Evolutionary conservation across 2,329 filamentous ascomycete genomes (phyloP).

Genomic region (Sordariomycetes sp.): DNA sequence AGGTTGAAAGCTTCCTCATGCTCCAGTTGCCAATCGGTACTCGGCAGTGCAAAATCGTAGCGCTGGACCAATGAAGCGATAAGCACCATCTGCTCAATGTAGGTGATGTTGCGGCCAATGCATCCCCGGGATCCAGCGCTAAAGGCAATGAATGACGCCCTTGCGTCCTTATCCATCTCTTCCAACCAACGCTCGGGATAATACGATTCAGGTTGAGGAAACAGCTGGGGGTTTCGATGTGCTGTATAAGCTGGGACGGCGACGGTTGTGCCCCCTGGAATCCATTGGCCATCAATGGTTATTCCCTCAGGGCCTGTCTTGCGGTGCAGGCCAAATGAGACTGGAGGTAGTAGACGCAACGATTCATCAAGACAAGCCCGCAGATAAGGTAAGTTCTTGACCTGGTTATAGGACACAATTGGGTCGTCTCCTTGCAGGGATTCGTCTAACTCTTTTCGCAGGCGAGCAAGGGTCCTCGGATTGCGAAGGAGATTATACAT

Average conservation of each 20-base stretch:
- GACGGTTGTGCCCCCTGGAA: slow-evolving; percentile 22
- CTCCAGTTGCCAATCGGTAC: background rate
- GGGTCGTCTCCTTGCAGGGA: slow-evolving; percentile 12
- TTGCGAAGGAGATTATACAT: slow-evolving; percentile 20
- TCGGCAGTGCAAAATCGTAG: slow-evolving; percentile 7
- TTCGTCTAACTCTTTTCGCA: slow-evolving; percentile 15
- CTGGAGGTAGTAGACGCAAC: slow-evolving; percentile 18
- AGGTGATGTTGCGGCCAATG: slow-evolving; percentile 15
- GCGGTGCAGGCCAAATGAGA: slow-evolving; percentile 13
- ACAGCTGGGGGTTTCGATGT: slow-evolving; percentile 23
- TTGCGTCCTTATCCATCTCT: slow-evolving; percentile 15
- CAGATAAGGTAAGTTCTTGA: slow-evolving; percentile 22
- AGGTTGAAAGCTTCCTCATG: background rate
- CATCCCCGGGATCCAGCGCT: slow-evolving; percentile 26
- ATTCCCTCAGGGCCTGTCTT: slow-evolving; percentile 15
- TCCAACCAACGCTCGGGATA: slow-evolving; percentile 26
- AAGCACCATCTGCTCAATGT: slow-evolving; percentile 6
- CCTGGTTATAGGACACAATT: slow-evolving; percentile 14
- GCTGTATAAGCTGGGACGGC: slow-evolving; percentile 22
- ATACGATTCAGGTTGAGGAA: slow-evolving; percentile 22
- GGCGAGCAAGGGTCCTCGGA: slow-evolving; percentile 14
- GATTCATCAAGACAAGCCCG: slow-evolving; percentile 22
- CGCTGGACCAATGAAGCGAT: slow-evolving; percentile 8
- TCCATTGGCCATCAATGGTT: slow-evolving; percentile 16
- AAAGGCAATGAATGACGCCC: slow-evolving; percentile 25